Conservation (phyloP, 495 filamentous ascomycete genomes). For the Xylaria venustula region DNA sequence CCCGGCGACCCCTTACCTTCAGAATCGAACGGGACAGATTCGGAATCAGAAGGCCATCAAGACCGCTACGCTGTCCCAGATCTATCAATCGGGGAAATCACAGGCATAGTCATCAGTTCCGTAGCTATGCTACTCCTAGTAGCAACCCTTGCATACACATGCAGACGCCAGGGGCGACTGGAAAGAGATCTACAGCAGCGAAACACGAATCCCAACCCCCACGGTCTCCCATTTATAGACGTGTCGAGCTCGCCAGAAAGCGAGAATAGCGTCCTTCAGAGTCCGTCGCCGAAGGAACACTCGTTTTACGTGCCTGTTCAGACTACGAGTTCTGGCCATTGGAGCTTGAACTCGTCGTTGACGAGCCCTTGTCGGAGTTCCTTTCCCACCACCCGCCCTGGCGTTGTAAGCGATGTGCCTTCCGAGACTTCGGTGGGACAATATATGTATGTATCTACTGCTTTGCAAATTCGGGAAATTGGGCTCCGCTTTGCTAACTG, state of each 20-base stretch:
- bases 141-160: constrained; percentile 37
- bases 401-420: background rate
- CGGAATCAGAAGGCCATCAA: background rate
- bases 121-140: constrained; percentile 35
- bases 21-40: constrained; percentile 12
- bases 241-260: background rate
- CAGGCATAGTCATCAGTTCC: constrained; percentile 45
- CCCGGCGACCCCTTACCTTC: constrained; percentile 38
- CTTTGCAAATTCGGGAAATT: background rate
- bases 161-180: constrained; percentile 25
- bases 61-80: background rate
- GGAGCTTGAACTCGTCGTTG: background rate
- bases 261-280: too few species aligned
- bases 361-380: background rate
- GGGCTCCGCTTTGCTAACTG: background rate
- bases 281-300: background rate
- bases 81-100: constrained; percentile 39
- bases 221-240: background rate
- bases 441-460: background rate
- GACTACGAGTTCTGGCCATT: background rate
- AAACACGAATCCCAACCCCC: background rate
- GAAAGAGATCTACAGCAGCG: background rate
- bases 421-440: background rate
- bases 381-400: background rate
- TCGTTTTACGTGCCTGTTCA: background rate